phyloP scores from a whole-genome alignment of 2,329 filamentous ascomycete genomes.

The Penicillium sp. region DNA sequence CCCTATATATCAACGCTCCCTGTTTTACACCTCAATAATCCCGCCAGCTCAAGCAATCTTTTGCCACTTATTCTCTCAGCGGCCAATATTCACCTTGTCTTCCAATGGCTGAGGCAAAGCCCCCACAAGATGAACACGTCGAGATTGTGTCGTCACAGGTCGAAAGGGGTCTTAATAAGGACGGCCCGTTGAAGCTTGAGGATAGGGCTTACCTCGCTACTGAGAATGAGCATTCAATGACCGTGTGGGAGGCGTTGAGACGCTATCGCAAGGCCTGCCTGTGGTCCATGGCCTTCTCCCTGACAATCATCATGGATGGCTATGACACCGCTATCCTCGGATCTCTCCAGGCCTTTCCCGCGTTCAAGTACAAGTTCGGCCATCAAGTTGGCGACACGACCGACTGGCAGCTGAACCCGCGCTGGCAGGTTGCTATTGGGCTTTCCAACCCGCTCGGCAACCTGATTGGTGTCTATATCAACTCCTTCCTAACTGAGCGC shows the following conservation, averaged over 20 bases:
- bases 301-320: conserved; percentile 25
- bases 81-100: no score
- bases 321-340: conserved; percentile 29
- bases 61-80: no score
- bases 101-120: no score
- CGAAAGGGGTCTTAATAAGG: no score
- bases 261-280: conserved; percentile 16
- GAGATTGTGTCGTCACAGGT: no score
- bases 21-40: no score
- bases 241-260: conserved; percentile 9
- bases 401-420: neutral
- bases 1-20: no score
- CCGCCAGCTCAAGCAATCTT: no score
- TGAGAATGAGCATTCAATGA: neutral
- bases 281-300: conserved; percentile 19
- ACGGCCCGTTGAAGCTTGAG: no score
- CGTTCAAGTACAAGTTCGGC: conserved; percentile 22
- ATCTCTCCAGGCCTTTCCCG: conserved; percentile 31
- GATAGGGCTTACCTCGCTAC: no score
- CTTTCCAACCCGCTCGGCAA: conserved; percentile 18
- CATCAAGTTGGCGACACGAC: neutral
- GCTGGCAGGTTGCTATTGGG: neutral
- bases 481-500: conserved; percentile 32
- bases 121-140: no score
- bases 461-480: conserved; percentile 35